Percentiles rank a stretch among this genome's conserved stretches.
phyloP scores from a whole-genome alignment of 2,329 filamentous ascomycete species.

The Ceratocystis huliohia region DNA sequence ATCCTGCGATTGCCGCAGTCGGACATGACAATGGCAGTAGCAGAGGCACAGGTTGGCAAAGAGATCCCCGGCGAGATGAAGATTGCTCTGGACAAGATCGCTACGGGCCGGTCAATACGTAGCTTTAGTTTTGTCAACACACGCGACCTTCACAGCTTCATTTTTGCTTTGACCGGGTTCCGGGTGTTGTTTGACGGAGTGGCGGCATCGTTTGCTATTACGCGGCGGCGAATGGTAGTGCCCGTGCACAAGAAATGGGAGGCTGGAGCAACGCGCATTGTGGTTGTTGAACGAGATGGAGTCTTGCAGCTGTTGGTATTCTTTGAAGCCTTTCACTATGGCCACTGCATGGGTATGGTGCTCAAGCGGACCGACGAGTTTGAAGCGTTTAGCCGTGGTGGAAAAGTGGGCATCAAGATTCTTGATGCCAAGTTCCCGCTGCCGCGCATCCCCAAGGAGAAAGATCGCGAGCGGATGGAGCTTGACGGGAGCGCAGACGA shows the following conservation, averaged over 20 bases:
- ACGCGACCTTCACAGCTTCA: conserved; percentile 62
- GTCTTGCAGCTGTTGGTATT: conserved; percentile 70
- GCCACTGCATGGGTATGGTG: conserved; percentile 77
- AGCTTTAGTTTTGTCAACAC: conserved; percentile 56
- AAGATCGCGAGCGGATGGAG: conserved; percentile 32
- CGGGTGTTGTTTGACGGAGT: conserved; percentile 60
- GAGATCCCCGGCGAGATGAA: conserved; percentile 51
- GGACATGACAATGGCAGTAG: conserved; percentile 65
- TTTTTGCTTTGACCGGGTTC: conserved; percentile 68
- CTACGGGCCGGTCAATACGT: conserved; percentile 51
- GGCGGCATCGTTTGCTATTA: conserved; percentile 65
- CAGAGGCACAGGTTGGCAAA: conserved; percentile 50
- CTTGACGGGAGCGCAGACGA: conserved; percentile 33
- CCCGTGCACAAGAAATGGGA: conserved; percentile 94
- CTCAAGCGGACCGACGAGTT: conserved; percentile 75
- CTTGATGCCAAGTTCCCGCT: conserved; percentile 86
- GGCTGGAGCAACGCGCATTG: conserved; percentile 63
- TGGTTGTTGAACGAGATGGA: conserved; percentile 65
- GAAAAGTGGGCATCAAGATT: conserved; percentile 62
- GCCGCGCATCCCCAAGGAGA: conserved; percentile 47
- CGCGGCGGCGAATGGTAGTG: conserved; percentile 75
- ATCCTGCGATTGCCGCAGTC: conserved; percentile 60
- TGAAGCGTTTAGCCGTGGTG: conserved; percentile 51
- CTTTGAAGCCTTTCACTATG: conserved; percentile 77
- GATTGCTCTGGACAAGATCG: conserved; percentile 49